These are phyloP conservation scores for Rhododendron simsii DNA, from an alignment of 148 eudicot genomes.

Conservation along the genomic window DNA sequence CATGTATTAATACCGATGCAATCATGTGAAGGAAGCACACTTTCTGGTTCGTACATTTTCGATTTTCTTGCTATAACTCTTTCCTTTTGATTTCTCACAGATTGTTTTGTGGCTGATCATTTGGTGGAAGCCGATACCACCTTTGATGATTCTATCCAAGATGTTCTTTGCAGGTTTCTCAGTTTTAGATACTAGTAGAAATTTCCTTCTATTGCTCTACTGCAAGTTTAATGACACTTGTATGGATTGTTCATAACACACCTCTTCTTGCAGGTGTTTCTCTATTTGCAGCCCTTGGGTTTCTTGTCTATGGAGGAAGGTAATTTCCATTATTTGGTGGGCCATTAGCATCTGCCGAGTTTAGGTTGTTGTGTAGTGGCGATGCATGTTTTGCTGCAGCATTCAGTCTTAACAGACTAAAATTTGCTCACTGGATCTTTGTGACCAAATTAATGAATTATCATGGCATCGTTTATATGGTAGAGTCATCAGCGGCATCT, in stretches of 20 bases:
- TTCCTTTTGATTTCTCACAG: slow-evolving; percentile 36
- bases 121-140: slow-evolving; percentile 87
- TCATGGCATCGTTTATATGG: not conserved
- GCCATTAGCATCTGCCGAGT: not conserved
- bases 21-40: not conserved
- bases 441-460: not conserved
- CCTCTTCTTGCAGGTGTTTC: slow-evolving; percentile 63
- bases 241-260: slow-evolving; percentile 4
- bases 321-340: slow-evolving; percentile 19
- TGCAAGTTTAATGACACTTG: not conserved
- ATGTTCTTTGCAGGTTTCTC: slow-evolving; percentile 88
- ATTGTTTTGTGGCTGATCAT: slow-evolving; percentile 69
- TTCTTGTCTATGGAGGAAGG: slow-evolving; percentile 98
- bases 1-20: not conserved
- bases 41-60: not conserved
- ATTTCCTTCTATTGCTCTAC: not conserved
- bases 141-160: slow-evolving; percentile 65
- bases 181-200: not conserved
- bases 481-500: not conserved
- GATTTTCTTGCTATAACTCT: not conserved
- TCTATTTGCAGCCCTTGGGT: slow-evolving; percentile 85
- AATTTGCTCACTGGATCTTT: not conserved
- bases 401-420: not conserved
- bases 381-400: not conserved
- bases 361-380: not conserved